Evolutionary conservation across 2,329 filamentous ascomycete species (phyloP), one percentile per base, ranked within the genome.

Genomic region (Huntiella decipiens): DNA sequence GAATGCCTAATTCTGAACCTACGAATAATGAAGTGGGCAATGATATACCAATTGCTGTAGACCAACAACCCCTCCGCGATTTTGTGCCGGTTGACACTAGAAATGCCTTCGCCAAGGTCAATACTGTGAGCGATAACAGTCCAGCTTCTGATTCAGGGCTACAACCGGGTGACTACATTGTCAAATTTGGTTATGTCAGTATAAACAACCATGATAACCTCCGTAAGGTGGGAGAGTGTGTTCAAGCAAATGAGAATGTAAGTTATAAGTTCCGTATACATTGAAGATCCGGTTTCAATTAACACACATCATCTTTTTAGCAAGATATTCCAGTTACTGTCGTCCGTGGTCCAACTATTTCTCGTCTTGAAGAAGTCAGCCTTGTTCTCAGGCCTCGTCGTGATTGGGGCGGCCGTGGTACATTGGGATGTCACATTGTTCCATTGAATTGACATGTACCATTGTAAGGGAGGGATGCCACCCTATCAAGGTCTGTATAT

Each of bases 241-340:
- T 98, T 1, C 80, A 87, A 57, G 81, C 81, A 52, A 94, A 85
- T 56, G 83, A 94, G 68, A 84, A 80, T 52, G 87, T 92, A 71
- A 66, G 82, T 73, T 17, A 11, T 22, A 38, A n/a, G 15, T 15
- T 16, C 33, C 12, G 17, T 28, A 6, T 15, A 38, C 50, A 39
- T 7, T 34, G 6, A 35, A 46, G 15, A 19, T 41, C 5, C 17
- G 6, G 13, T 17, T 17, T 34, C 16, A 34, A 42, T 48, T 32
- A 48, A 37, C 28, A 11, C 22, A 15, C 22, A 11, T 17, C 13
- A n/a, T 38, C 45, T 33, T 32, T 36, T 41, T 55, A 91, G 83
- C 72, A 72, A 56, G 67, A 72, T 38, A 72, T 93, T 37, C 63
- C 77, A 12, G 81, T 93, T 47, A 82, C 77, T 56, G 66, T 78